Evolutionary conservation across 2,329 filamentous ascomycete species (phyloP).

Genomic region (Calonectria pauciramosa): DNA sequence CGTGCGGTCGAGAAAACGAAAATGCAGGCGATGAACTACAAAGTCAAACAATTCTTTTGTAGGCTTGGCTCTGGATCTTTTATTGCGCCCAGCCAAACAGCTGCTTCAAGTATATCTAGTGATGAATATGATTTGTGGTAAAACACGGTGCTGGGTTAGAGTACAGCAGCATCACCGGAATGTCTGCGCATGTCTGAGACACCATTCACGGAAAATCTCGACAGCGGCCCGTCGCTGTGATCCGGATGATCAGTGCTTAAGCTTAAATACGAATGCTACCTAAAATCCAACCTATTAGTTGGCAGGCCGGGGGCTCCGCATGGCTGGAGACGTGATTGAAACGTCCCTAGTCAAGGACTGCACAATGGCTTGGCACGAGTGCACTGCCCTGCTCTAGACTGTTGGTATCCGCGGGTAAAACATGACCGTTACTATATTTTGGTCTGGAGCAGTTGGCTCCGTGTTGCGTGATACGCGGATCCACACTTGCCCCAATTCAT

Average conservation of each 20-base stretch:
- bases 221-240: neutral
- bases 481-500: neutral
- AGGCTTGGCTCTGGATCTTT: fast-evolving
- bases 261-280: neutral
- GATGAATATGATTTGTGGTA: neutral
- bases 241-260: neutral
- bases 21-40: no score
- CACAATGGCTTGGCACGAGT: neutral
- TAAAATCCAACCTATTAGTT: neutral
- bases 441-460: neutral
- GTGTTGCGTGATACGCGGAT: neutral
- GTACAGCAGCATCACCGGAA: neutral
- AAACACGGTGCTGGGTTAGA: neutral
- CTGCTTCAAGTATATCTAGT: neutral
- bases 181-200: neutral
- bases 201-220: neutral
- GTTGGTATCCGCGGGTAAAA: neutral
- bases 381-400: neutral
- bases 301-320: neutral
- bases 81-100: neutral
- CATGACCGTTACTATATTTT: neutral
- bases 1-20: no score
- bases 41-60: neutral
- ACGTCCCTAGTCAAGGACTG: neutral
- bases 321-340: neutral